Evolutionary conservation across 225 moss, liverwort and hornwort genomes (phyloP).

Genomic region (Sphagnum contortum): DNA sequence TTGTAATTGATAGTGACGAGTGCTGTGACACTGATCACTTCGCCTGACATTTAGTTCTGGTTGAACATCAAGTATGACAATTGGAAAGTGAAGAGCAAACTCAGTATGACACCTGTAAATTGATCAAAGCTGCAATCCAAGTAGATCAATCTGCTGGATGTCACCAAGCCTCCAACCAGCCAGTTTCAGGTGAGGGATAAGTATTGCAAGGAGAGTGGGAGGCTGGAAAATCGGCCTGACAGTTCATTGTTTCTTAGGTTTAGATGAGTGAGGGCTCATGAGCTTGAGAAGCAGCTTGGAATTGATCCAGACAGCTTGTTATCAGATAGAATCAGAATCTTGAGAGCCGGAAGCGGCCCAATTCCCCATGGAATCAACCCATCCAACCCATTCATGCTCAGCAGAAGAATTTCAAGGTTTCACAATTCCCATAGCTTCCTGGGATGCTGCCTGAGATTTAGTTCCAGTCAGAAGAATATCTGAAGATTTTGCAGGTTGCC

Average conservation of each 20-base stretch:
- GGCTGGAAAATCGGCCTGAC: not conserved
- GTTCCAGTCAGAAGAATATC: not conserved
- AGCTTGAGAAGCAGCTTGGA: not conserved
- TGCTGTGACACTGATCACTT: not conserved
- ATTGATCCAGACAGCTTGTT: not conserved
- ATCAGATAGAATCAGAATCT: not conserved
- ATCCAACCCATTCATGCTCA: not conserved
- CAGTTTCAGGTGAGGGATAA: not conserved
- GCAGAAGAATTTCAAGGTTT: not conserved
- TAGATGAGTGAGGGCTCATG: not conserved
- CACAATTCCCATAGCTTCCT: not conserved
- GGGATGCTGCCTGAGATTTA: not conserved
- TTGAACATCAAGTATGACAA: slow-evolving; percentile 1
- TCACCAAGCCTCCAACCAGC: not conserved
- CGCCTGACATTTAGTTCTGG: not conserved
- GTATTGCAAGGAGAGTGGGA: not conserved
- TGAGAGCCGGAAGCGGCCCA: slow-evolving; percentile 1
- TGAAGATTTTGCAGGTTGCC: slow-evolving; percentile 2
- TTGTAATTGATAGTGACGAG: not conserved
- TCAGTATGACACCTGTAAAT: not conserved
- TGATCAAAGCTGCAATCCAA: slow-evolving; percentile 2
- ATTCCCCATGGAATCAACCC: slow-evolving; percentile 1
- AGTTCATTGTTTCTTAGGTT: not conserved
- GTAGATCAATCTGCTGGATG: not conserved
- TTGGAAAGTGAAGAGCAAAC: not conserved